These are phyloP conservation scores for Mercurialis annua DNA, from an alignment of 345 rosid genomes.

Conservation along the genomic window DNA sequence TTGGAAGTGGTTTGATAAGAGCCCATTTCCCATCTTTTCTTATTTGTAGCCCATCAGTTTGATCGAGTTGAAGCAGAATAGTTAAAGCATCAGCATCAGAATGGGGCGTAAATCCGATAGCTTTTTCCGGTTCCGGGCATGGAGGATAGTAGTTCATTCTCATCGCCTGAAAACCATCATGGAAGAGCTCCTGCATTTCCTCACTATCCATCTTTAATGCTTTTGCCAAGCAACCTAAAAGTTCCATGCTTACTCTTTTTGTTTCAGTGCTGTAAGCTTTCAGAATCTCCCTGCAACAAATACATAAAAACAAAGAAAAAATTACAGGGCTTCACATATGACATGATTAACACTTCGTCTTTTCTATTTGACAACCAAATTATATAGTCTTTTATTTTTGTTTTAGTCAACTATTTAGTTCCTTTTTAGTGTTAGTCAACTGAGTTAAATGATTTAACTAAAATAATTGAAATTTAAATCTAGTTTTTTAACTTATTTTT, in stretches of 20 bases:
- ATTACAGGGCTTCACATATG: too few species aligned
- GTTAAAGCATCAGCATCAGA: slow-evolving; percentile 32
- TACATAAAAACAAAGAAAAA: not conserved
- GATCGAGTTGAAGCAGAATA: slow-evolving; percentile 19
- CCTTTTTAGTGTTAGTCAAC: too few species aligned
- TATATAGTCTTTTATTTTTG: too few species aligned
- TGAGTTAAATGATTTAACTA: too few species aligned
- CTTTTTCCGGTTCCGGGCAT: slow-evolving; percentile 44
- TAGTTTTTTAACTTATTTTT: too few species aligned
- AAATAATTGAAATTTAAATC: too few species aligned
- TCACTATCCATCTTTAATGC: slow-evolving; percentile 43
- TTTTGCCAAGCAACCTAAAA: slow-evolving; percentile 38
- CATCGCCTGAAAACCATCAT: slow-evolving; percentile 41
- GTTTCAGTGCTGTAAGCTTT: slow-evolving; percentile 41
- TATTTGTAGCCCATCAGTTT: slow-evolving; percentile 24
- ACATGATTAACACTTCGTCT: too few species aligned
- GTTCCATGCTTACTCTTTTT: slow-evolving; percentile 31
- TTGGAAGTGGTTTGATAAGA: slow-evolving; percentile 17
- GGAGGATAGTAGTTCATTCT: slow-evolving; percentile 57
- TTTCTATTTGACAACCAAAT: too few species aligned
- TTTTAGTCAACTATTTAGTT: too few species aligned
- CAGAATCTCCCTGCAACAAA: slow-evolving; percentile 40
- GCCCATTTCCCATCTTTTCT: slow-evolving; percentile 18
- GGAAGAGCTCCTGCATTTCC: slow-evolving; percentile 40
- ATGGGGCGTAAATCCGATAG: slow-evolving; percentile 45